phyloP scores from a whole-genome alignment of 139 green algal genomes.

The Chlorella ohadii region DNA sequence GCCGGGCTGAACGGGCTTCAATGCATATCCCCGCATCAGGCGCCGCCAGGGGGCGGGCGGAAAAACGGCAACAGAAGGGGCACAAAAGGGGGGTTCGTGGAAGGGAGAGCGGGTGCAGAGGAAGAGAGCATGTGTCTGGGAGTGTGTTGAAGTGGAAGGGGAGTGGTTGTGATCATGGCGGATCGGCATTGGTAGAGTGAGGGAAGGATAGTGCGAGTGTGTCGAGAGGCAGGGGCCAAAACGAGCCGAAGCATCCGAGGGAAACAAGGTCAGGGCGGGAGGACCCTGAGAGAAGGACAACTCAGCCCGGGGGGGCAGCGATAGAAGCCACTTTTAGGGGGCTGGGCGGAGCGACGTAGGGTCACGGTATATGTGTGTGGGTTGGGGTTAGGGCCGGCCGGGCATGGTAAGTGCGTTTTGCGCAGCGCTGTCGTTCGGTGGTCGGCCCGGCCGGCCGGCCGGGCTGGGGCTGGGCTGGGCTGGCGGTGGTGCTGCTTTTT shows the following conservation, averaged over 20 bases:
- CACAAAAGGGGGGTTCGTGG: neutral
- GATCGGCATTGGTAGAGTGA: no score
- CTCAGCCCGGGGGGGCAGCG: no score
- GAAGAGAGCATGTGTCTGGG: neutral
- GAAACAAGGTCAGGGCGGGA: no score
- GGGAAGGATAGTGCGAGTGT: no score
- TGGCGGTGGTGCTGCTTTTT: neutral
- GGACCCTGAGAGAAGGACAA: no score
- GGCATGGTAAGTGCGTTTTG: neutral
- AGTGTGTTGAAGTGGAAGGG: neutral
- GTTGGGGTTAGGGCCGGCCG: neutral
- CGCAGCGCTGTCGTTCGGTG: neutral
- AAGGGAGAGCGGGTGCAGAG: neutral
- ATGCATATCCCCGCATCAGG: conserved; percentile 1
- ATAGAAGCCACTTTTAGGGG: no score
- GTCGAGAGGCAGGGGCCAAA: no score
- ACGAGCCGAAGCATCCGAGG: no score
- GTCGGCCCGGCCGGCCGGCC: conserved; percentile 19
- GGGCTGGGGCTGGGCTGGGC: neutral
- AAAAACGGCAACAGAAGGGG: neutral
- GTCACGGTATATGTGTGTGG: no score
- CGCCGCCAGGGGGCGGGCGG: neutral
- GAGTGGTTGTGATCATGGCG: neutral
- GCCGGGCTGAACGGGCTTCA: conserved; percentile 22
- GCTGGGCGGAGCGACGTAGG: neutral